These are phyloP conservation scores for Phyllosticta paracitricarpa DNA, from an alignment of 2,329 filamentous ascomycete species.

Conservation along the genomic window DNA sequence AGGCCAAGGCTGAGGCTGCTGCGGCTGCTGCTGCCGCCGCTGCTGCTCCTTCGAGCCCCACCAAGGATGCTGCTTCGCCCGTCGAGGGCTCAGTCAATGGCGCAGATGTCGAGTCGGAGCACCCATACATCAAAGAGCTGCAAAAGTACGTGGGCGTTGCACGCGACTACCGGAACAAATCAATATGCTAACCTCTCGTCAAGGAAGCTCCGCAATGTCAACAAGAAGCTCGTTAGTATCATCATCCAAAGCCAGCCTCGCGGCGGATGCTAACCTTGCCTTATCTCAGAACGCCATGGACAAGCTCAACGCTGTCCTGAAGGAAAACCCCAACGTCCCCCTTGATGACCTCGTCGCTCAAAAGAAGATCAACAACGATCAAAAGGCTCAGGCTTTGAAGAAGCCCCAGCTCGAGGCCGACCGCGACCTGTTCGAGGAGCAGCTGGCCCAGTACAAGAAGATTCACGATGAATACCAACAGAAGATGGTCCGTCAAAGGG, in stretches of 20 bases:
- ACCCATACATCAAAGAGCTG: slow-evolving; percentile 74
- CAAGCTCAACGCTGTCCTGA: slow-evolving; percentile 61
- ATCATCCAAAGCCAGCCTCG: background rate
- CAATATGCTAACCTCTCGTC: background rate
- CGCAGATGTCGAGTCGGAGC: slow-evolving; percentile 54
- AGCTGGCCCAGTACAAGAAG: slow-evolving; percentile 64
- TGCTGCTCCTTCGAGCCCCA: slow-evolving; percentile 20
- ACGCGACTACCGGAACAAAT: background rate
- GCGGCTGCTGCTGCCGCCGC: slow-evolving; percentile 20
- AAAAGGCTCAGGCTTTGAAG: slow-evolving; percentile 67
- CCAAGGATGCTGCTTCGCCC: slow-evolving; percentile 1
- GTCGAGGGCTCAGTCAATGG: slow-evolving; percentile 34
- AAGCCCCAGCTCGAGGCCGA: slow-evolving; percentile 62
- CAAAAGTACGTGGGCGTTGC: slow-evolving; percentile 65
- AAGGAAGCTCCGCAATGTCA: slow-evolving; percentile 82
- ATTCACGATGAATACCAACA: slow-evolving; percentile 61
- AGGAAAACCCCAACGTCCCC: slow-evolving; percentile 58
- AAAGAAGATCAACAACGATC: slow-evolving; percentile 70
- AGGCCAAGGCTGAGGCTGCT: slow-evolving; percentile 34
- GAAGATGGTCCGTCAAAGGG: slow-evolving; percentile 49
- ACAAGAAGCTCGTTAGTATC: slow-evolving; percentile 79
- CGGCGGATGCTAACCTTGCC: slow-evolving; percentile 15
- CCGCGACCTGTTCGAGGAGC: slow-evolving; percentile 61
- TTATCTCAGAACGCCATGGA: slow-evolving; percentile 52
- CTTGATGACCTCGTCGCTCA: slow-evolving; percentile 62